Base-by-base conservation (phyloP, 192 early-diverging fungal genomes). In the Backusella tuberculispora region DNA sequence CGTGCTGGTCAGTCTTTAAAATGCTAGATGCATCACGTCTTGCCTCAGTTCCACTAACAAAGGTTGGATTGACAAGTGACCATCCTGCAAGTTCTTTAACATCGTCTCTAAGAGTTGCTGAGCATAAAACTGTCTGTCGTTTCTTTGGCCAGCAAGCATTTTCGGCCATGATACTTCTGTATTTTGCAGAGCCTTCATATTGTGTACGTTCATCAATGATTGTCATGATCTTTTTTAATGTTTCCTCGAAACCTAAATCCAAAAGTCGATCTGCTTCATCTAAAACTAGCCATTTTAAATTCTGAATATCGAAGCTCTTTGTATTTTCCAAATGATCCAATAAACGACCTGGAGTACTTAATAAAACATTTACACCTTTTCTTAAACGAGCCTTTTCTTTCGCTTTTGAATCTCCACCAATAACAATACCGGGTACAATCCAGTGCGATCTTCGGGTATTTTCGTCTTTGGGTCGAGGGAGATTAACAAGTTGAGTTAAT, bases 181-280 rank as follows among this genome's bases (percentile, higher is more conserved):
- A 88, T 10, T 71, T 83, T 12, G 66, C 72, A 1, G 66, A 66
- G 1, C 71, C 50, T 34, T 73, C 78, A 64, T 69, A 44, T 60
- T 73, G 79, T 13, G 82, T 84, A 41, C 85, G 80, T 9, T 86
- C 85, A 76, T 87, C 88, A 41, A 95, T 76, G 50, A 93, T 78
- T 66, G 86, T 82, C 74, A 93, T 76, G 50, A 94, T 95, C 44
- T 86, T 82, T 46, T 86, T 86, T 73, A 95, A 82, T 17, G 91
- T 91, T 70, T 93, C 91, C 66, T 93, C 92, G 67, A 95, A 99
- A 1, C 98, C 98, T 15, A 98, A 88, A 73, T 99, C 96, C 71
- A 99, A 83, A 74, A 99, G 85, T 13, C 95, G 88, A 87, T 99
- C 98, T 10, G 97, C 98, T 83, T 99, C 98, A 83, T 99, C 98